phyloP scores from a whole-genome alignment of 1,139 yeast genomes.

The Groenewaldozyma auringiensis region DNA sequence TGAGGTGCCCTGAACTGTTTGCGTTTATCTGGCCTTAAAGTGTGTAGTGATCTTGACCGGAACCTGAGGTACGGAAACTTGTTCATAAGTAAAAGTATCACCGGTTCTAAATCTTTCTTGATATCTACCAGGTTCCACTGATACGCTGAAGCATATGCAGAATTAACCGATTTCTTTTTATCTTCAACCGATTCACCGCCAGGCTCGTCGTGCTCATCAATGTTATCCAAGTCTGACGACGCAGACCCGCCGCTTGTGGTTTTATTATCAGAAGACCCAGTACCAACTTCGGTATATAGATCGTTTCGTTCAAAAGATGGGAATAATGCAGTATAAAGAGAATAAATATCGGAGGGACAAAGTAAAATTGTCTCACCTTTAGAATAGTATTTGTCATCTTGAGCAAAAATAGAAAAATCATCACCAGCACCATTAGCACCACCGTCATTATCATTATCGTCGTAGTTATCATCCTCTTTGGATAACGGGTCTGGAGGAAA shows the following conservation, averaged over 20 bases:
- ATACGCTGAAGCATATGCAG: constrained; percentile 21
- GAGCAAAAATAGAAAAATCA: not conserved
- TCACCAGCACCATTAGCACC: too few relatives aligned
- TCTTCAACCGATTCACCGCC: constrained; percentile 10
- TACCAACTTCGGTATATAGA: constrained; percentile 6
- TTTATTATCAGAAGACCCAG: not conserved
- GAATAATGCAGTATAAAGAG: constrained; percentile 25
- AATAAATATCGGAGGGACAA: constrained; percentile 28
- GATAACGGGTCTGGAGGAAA: constrained; percentile 1
- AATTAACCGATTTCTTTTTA: constrained; percentile 11
- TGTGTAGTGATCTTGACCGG: constrained; percentile 16
- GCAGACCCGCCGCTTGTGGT: not conserved
- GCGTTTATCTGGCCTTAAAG: constrained; percentile 20
- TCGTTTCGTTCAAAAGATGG: constrained; percentile 19
- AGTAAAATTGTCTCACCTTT: constrained; percentile 27
- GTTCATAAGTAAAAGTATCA: constrained; percentile 25
- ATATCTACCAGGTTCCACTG: constrained; percentile 32
- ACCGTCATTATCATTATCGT: not conserved
- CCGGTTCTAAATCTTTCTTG: constrained; percentile 30
- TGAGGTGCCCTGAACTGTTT: constrained; percentile 22
- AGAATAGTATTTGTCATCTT: constrained; percentile 12
- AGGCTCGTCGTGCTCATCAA: constrained; percentile 1
- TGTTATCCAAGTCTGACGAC: constrained; percentile 9
- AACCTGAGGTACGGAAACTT: constrained; percentile 25
- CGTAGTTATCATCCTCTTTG: not conserved